A percentile compares a stretch with the other conserved stretches of the same genome.
Evolutionary conservation across 345 rosid species (phyloP).

Genomic region (Populus simonii): DNA sequence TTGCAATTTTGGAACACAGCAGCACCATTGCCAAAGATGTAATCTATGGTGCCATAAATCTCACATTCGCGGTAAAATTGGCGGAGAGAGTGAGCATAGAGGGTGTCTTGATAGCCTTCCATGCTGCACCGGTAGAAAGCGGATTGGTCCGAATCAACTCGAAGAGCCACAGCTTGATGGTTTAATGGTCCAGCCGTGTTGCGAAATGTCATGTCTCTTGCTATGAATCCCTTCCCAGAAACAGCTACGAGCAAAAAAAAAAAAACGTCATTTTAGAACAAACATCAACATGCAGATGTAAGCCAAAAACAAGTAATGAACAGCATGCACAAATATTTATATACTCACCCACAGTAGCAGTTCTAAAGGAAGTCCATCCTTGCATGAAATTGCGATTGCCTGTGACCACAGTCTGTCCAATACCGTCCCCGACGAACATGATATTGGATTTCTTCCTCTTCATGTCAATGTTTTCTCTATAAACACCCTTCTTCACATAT

Average conservation of each 20-base stretch:
- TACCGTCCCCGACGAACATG: constrained; percentile 33
- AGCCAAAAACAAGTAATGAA: not conserved
- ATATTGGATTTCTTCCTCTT: constrained; percentile 30
- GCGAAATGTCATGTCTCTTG: constrained; percentile 29
- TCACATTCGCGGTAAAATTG: constrained; percentile 30
- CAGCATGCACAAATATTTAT: no score
- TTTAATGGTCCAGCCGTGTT: constrained; percentile 25
- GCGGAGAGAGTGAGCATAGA: constrained; percentile 29
- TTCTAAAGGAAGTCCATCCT: constrained; percentile 37
- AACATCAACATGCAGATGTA: not conserved
- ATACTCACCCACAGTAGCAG: constrained; percentile 32
- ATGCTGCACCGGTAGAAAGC: constrained; percentile 30
- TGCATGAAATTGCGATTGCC: constrained; percentile 28
- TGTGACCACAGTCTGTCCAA: constrained; percentile 27
- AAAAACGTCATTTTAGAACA: no score
- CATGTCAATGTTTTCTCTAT: constrained; percentile 31
- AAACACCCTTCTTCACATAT: constrained; percentile 27
- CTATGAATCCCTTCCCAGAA: constrained; percentile 29
- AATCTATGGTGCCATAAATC: constrained; percentile 29
- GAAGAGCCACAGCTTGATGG: constrained; percentile 27
- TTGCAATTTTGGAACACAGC: constrained; percentile 27
- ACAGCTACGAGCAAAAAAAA: constrained; percentile 7
- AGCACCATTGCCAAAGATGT: constrained; percentile 35
- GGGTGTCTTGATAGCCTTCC: constrained; percentile 32
- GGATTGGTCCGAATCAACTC: constrained; percentile 31